Evolutionary conservation across 202 grass and related monocot species (phyloP), one percentile per base, ranked within the genome.

Genomic region (Brachypodium distachyon): DNA sequence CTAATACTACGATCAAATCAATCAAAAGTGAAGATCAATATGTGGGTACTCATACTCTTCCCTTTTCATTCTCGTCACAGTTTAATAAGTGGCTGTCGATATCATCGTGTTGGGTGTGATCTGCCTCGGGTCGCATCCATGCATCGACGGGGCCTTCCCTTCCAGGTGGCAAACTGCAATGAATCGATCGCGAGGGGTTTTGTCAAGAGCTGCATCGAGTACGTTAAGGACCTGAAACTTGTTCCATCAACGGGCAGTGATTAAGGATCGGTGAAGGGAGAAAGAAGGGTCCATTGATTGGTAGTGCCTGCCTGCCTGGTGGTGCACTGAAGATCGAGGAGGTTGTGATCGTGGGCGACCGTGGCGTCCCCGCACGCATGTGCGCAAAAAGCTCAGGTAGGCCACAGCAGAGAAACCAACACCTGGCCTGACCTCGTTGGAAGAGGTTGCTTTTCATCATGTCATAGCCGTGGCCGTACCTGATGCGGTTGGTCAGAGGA

Each of bases 91-190:
- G 68, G 68, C 21, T 26, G 16, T 77, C 53, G 63, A 0, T 18
- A 70, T 70, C 53, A 56, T 52, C 12, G 76, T 60, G 83, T 33
- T 70, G 1, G 62, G 44, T 37, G 41, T 33, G 70, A 58, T 42
- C 27, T 37, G 21, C 74, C 5, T 32, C 34, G 10, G 48, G 36
- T 25, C 46, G n/a, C 49, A 6, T 47, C 39, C 77, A 47, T 70
- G 38, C 40, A 23, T 19, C 46, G n/a, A 18, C 7, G 18, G 42
- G n/a, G n/a, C n/a, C n/a, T n/a, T n/a, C n/a, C 7, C 11, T 18
- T 65, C 57, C 84, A 76, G 78, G 71, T 86, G 84, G 77, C 72
- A 22, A 6, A n/a, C 63, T 9, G n/a, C n/a, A n/a, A n/a, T n/a
- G n/a, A n/a, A n/a, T n/a, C n/a, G n/a, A n/a, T n/a, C 29, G 6